Percentiles rank a stretch among this genome's conserved stretches.
phyloP scores from a whole-genome alignment of 1,284 basidiomycete genomes.

The Melampsora larici-populina region DNA sequence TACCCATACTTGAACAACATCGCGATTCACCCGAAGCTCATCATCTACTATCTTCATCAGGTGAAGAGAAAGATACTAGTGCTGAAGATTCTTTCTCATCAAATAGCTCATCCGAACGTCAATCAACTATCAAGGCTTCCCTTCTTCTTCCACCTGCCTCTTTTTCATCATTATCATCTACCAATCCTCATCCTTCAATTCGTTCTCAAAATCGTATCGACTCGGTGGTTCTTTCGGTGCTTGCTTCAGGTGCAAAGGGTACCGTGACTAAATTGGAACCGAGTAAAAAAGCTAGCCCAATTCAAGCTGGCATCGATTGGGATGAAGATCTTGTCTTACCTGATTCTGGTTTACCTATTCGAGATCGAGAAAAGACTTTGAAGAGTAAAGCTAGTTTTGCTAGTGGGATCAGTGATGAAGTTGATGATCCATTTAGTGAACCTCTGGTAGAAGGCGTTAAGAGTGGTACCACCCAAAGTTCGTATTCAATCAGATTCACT shows the following conservation, averaged over 20 bases:
- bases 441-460: not conserved
- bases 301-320: conserved; percentile 42
- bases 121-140: conserved; percentile 40
- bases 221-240: conserved; percentile 22
- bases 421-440: conserved; percentile 9
- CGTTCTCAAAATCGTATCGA: conserved; percentile 27
- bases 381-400: conserved; percentile 38
- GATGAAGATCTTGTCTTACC: conserved; percentile 40
- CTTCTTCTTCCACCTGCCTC: conserved; percentile 16
- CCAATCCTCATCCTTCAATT: not conserved
- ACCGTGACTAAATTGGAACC: conserved; percentile 42
- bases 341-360: not conserved
- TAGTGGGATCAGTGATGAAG: conserved; percentile 34
- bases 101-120: conserved; percentile 32
- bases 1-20: not conserved
- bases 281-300: conserved; percentile 17
- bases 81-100: conserved; percentile 20
- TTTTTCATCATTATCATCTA: conserved; percentile 5
- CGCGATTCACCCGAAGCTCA: not conserved
- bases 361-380: not conserved
- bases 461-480: not conserved
- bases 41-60: not conserved
- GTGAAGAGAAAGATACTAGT: not conserved
- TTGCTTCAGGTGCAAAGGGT: conserved; percentile 35
- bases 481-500: not conserved